Percentiles rank a stretch among this genome's conserved stretches.
Evolutionary conservation across 2,329 filamentous ascomycete genomes (phyloP).

Genomic region (Monosporascus sp.): DNA sequence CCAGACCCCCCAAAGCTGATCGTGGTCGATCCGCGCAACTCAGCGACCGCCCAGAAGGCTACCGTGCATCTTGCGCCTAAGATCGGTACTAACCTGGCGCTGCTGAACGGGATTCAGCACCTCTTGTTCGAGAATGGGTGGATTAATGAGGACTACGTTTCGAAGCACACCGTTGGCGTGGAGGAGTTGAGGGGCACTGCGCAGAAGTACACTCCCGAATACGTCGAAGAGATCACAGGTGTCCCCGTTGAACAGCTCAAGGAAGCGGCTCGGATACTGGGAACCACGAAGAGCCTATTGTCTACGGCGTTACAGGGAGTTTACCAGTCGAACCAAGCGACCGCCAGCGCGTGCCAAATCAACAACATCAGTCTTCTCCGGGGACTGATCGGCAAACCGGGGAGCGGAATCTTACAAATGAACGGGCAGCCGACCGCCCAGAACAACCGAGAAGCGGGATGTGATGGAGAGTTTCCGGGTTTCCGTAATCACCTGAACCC

Average conservation of each 20-base stretch:
- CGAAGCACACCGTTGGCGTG: conserved; percentile 23
- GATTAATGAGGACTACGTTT: conserved; percentile 26
- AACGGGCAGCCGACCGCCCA: conserved; percentile 35
- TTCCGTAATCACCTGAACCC: conserved; percentile 31
- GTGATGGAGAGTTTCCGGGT: conserved; percentile 32
- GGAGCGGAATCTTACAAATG: conserved; percentile 33
- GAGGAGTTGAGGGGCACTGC: conserved; percentile 24
- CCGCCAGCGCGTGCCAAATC: conserved; percentile 33
- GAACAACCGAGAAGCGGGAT: conserved; percentile 34
- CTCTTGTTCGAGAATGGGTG: conserved; percentile 31
- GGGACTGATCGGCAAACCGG: conserved; percentile 29
- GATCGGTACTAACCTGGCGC: conserved; percentile 31
- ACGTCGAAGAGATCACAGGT: conserved; percentile 30
- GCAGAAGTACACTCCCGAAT: conserved; percentile 25
- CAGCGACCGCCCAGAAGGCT: conserved; percentile 28
- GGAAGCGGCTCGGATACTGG: conserved; percentile 28
- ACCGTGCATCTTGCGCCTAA: conserved; percentile 29
- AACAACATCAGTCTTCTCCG: conserved; percentile 35
- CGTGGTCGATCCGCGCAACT: conserved; percentile 30
- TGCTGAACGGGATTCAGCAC: conserved; percentile 33
- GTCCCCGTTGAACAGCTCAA: conserved; percentile 24
- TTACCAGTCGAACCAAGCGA: conserved; percentile 36
- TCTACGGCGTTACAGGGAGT: conserved; percentile 35
- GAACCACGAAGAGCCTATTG: conserved; percentile 25
- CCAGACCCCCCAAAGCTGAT: conserved; percentile 29